A percentile compares a stretch with the other conserved stretches of the same genome.
phyloP scores from a whole-genome alignment of 768 basidiomycete species.

The Aureoboletus auriporus region DNA sequence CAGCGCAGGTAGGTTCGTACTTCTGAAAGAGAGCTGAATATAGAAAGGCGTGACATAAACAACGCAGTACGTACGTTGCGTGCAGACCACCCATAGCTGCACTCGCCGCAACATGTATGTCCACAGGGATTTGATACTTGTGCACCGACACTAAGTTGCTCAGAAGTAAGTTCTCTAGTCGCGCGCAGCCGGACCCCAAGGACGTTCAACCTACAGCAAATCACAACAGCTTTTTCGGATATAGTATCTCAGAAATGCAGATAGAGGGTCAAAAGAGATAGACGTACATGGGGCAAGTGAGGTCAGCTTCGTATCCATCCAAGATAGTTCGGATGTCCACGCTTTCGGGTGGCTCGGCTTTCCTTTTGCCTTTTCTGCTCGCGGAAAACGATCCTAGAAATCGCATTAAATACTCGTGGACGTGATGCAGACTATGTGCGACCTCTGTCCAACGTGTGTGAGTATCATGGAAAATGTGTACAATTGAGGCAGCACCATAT shows the following conservation, averaged over 20 bases:
- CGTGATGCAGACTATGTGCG: not conserved
- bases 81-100: constrained; percentile 56
- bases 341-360: constrained; percentile 23
- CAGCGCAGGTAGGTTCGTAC: constrained; percentile 48
- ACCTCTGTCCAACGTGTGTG: constrained; percentile 5
- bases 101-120: constrained; percentile 68
- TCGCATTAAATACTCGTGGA: constrained; percentile 3
- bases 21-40: constrained; percentile 24
- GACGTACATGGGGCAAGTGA: constrained; percentile 71
- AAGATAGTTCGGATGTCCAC: constrained; percentile 32
- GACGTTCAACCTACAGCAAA: constrained; percentile 49
- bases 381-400: constrained; percentile 6
- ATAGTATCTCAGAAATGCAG: not conserved
- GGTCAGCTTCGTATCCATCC: constrained; percentile 55
- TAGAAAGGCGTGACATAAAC: constrained; percentile 1
- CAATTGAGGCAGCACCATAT: not conserved
- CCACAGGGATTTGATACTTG: constrained; percentile 70
- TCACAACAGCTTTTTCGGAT: constrained; percentile 62
- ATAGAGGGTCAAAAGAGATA: not conserved
- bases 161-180: not conserved
- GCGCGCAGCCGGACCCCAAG: not conserved
- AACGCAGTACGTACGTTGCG: constrained; percentile 40
- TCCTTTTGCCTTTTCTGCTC: constrained; percentile 45
- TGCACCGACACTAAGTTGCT: constrained; percentile 47
- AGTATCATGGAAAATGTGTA: constrained; percentile 1